phyloP scores from a whole-genome alignment of 306 rosid genomes.

The Myrica gale region DNA sequence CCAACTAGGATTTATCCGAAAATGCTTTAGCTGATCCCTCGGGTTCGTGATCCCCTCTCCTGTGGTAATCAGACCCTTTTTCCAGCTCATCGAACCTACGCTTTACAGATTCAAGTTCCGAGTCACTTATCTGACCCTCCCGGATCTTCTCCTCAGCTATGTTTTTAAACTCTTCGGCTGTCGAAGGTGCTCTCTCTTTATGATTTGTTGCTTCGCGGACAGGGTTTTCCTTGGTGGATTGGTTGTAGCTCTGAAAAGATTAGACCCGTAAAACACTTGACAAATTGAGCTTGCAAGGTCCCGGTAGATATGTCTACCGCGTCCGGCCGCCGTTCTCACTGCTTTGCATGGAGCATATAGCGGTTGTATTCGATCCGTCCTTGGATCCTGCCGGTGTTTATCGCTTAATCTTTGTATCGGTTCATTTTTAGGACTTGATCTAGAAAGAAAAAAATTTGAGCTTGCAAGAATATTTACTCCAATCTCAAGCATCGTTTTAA shows the following conservation, averaged over 20 bases:
- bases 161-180: conserved; percentile 26
- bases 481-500: too few relatives aligned
- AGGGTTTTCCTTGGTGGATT: conserved; percentile 7
- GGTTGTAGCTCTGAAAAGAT: not conserved
- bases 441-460: too few relatives aligned
- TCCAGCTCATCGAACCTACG: conserved; percentile 12
- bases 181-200: conserved; percentile 36
- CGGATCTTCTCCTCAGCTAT: conserved; percentile 37
- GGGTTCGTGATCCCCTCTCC: conserved; percentile 5
- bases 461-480: too few relatives aligned
- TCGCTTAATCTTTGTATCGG: too few relatives aligned
- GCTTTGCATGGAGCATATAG: too few relatives aligned
- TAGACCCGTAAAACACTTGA: not conserved
- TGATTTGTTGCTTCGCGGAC: not conserved
- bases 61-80: conserved; percentile 8
- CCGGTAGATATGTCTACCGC: too few relatives aligned
- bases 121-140: conserved; percentile 5
- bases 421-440: too few relatives aligned
- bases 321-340: too few relatives aligned
- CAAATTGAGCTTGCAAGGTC: too few relatives aligned
- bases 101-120: conserved; percentile 10
- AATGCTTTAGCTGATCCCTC: conserved; percentile 3
- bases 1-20: not conserved
- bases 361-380: too few relatives aligned
- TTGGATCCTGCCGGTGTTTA: too few relatives aligned